Conservation (phyloP, 1,284 basidiomycete species). For the Cronartium quercuum region DNA sequence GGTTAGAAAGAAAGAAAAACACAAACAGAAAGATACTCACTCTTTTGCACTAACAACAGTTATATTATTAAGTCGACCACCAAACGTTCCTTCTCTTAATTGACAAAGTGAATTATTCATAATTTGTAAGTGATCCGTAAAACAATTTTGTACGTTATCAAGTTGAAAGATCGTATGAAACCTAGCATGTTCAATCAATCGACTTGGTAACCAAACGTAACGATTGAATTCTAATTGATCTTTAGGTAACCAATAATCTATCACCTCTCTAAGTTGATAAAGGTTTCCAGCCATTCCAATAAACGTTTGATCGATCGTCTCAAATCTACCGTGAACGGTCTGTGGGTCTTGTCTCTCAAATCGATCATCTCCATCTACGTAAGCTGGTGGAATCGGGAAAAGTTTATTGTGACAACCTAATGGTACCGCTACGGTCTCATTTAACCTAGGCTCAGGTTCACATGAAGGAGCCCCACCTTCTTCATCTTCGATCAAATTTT, state of each 20-base stretch:
- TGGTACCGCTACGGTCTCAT: constrained; percentile 1
- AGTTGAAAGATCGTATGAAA: constrained; percentile 24
- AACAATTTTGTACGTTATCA: constrained; percentile 10
- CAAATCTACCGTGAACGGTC: constrained; percentile 8
- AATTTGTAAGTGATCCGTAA: constrained; percentile 15
- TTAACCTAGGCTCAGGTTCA: constrained; percentile 19
- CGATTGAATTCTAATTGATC: background rate
- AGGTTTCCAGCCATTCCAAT: constrained; percentile 15
- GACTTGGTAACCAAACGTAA: constrained; percentile 17
- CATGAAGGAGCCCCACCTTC: background rate
- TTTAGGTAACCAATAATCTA: constrained; percentile 35
- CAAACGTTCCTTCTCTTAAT: constrained; percentile 34
- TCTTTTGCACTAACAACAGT: constrained; percentile 1
- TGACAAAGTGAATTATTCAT: constrained; percentile 29
- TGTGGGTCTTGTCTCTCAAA: constrained; percentile 31
- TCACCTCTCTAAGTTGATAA: constrained; percentile 30
- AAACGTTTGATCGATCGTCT: constrained; percentile 8
- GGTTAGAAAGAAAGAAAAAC: background rate
- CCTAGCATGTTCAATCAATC: constrained; percentile 20
- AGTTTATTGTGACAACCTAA: constrained; percentile 6
- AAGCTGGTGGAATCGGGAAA: constrained; percentile 5
- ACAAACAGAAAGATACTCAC: constrained; percentile 11
- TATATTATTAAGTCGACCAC: constrained; percentile 32
- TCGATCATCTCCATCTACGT: background rate
- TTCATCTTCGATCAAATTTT: constrained; percentile 15